Evolutionary conservation across 1,284 basidiomycete genomes (phyloP).

Genomic region (Peniophora sp.): DNA sequence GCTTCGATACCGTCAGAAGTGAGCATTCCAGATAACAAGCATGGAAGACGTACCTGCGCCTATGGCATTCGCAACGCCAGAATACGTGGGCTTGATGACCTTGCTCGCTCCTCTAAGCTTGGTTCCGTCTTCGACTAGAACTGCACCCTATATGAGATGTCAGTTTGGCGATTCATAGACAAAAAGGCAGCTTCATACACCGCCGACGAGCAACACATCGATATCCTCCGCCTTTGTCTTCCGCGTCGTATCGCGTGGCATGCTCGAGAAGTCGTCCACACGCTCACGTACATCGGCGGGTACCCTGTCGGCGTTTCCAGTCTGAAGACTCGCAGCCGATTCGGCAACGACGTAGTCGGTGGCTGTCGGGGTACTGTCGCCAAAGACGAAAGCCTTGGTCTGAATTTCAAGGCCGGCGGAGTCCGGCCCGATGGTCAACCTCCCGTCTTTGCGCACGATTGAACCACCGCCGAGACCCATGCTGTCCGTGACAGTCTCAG

Average conservation of each 20-base stretch:
- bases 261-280: conserved; percentile 22
- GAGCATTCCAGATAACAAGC: neutral
- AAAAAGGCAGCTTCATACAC: conserved; percentile 26
- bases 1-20: too few relatives aligned
- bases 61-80: conserved; percentile 49
- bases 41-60: conserved; percentile 29
- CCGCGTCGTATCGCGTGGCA: too few relatives aligned
- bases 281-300: conserved; percentile 17
- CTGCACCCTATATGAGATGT: neutral
- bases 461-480: conserved; percentile 51
- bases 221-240: conserved; percentile 47
- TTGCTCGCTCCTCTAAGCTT: conserved; percentile 35
- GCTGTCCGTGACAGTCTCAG: conserved; percentile 11
- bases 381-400: conserved; percentile 39
- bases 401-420: conserved; percentile 47
- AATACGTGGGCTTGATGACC: conserved; percentile 40
- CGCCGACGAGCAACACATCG: conserved; percentile 44
- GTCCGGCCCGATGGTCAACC: conserved; percentile 44
- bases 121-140: neutral
- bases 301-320: conserved; percentile 31
- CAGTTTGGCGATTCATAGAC: neutral
- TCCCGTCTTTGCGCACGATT: conserved; percentile 19
- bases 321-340: conserved; percentile 18
- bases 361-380: conserved; percentile 41
- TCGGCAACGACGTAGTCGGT: conserved; percentile 41